Conservation (phyloP, 352 stramenopile genomes). For the Globisporangium abappressorium region DNA sequence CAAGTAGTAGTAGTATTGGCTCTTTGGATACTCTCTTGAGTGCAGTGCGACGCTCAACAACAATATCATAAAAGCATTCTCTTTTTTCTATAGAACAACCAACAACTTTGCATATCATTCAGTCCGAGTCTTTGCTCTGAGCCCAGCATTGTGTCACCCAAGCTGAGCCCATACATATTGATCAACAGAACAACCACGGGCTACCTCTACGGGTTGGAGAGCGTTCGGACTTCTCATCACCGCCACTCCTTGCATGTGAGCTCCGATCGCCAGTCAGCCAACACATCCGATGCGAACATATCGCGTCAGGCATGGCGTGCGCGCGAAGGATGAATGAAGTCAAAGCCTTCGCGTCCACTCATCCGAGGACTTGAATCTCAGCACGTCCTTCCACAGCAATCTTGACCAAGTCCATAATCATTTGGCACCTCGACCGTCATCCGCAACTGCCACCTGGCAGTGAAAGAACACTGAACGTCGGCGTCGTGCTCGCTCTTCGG, state of each 20-base stretch:
- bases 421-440: background rate
- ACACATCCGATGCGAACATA: background rate
- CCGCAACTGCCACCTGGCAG: background rate
- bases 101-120: background rate
- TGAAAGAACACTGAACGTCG: background rate
- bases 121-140: background rate
- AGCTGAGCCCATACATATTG: background rate
- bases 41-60: background rate
- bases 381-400: background rate
- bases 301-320: background rate
- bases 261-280: background rate
- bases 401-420: background rate
- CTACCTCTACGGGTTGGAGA: no score
- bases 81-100: background rate
- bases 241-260: background rate
- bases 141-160: background rate
- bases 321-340: no score
- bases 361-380: background rate
- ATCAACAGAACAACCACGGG: no score
- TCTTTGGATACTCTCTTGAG: background rate
- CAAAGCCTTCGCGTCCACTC: background rate
- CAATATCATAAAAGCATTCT: background rate
- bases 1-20: background rate
- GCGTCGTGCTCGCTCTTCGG: background rate
- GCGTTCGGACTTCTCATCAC: no score